Conservation (phyloP, 306 rosid species). For the Gastrolobium villosum region DNA sequence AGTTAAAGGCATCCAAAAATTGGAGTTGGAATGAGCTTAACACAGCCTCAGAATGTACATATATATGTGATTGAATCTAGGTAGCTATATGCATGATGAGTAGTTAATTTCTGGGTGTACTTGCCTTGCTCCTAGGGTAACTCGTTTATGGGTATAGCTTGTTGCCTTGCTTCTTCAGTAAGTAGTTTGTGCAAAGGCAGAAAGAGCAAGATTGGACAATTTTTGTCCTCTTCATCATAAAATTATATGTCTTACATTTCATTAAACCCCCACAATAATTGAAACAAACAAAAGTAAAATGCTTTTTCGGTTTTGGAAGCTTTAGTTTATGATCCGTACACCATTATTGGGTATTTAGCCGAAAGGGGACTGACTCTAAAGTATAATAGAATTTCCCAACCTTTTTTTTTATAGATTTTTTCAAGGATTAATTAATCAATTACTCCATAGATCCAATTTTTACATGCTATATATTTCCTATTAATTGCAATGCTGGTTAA, state of each 20-base stretch:
- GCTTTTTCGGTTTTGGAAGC: conserved; percentile 26
- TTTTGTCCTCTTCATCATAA: neutral
- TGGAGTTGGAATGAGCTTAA: neutral
- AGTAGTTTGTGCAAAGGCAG: neutral
- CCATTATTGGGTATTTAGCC: conserved; percentile 20
- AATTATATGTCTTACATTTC: conserved; percentile 17
- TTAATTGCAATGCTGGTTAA: neutral
- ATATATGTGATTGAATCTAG: neutral
- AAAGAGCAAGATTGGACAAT: neutral
- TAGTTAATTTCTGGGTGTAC: neutral
- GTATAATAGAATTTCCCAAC: conserved; percentile 38
- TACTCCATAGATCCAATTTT: too few species aligned
- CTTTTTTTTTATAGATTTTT: too few species aligned
- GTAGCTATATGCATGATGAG: neutral
- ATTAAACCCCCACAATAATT: conserved; percentile 33
- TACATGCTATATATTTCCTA: conserved; percentile 11
- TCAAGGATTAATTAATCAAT: too few species aligned
- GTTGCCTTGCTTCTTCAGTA: neutral
- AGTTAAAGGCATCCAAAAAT: neutral
- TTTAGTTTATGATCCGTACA: conserved; percentile 35
- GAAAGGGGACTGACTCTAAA: conserved; percentile 23
- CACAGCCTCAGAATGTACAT: neutral
- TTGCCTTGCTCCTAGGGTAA: too few species aligned
- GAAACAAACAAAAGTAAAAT: conserved; percentile 38
- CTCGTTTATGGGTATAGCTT: neutral